Percentiles rank a stretch among this genome's conserved stretches.
Evolutionary conservation across 2,329 filamentous ascomycete species (phyloP).

Genomic region (Neopestalotiopsis rosae): DNA sequence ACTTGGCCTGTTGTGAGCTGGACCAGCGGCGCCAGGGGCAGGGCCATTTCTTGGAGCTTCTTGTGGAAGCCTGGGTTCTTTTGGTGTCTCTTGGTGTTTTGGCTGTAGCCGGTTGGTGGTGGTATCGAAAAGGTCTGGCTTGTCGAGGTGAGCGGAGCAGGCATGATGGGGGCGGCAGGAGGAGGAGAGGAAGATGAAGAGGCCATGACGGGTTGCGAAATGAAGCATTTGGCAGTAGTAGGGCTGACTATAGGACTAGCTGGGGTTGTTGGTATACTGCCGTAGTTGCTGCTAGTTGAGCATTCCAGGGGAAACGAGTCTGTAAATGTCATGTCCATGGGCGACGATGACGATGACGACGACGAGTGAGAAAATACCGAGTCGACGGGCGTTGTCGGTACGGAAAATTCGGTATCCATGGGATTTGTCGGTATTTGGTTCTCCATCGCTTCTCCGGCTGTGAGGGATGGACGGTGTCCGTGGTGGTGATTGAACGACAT

Average conservation of each 20-base stretch:
- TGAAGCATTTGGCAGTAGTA: neutral
- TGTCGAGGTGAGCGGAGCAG: neutral
- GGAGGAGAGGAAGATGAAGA: neutral
- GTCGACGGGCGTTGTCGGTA: slow-evolving; percentile 23
- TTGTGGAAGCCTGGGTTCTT: slow-evolving; percentile 55
- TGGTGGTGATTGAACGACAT: slow-evolving; percentile 17
- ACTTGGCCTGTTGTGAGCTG: slow-evolving; percentile 65
- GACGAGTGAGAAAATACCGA: neutral
- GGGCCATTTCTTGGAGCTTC: slow-evolving; percentile 70
- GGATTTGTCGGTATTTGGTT: slow-evolving; percentile 13
- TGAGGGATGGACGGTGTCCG: slow-evolving; percentile 2
- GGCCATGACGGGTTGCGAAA: neutral
- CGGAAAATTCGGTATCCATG: slow-evolving; percentile 17
- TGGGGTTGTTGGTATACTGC: neutral
- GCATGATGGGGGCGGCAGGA: no score
- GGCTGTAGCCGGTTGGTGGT: slow-evolving; percentile 39
- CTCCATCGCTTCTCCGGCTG: neutral
- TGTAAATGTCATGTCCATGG: slow-evolving; percentile 13
- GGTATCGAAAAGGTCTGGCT: neutral
- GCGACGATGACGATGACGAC: slow-evolving; percentile 22
- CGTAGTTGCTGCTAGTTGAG: slow-evolving; percentile 21
- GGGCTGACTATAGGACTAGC: slow-evolving; percentile 2
- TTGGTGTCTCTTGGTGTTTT: neutral
- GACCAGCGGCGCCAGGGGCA: slow-evolving; percentile 70
- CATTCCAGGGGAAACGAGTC: slow-evolving; percentile 7